Percentiles rank a stretch among this genome's conserved stretches.
Conservation (phyloP, 257 asterid species). For the Solanum rostratum region DNA sequence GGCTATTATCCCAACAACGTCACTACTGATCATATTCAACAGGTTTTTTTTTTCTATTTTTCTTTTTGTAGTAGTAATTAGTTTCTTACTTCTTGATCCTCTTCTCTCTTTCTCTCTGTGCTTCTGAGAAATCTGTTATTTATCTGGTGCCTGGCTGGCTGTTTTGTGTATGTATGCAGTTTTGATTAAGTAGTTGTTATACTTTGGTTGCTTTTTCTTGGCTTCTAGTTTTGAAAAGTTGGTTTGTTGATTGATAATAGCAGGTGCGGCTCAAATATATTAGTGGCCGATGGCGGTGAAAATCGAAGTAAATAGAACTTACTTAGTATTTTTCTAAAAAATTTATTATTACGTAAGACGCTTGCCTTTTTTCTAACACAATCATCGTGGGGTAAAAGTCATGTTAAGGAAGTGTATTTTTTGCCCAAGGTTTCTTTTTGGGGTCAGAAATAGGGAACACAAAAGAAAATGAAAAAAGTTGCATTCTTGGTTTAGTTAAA, state of each 20-base stretch:
- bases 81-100: neutral
- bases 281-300: too few relatives aligned
- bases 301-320: too few relatives aligned
- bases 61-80: neutral
- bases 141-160: neutral
- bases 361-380: too few relatives aligned
- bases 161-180: neutral
- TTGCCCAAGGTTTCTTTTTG: too few relatives aligned
- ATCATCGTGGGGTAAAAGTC: too few relatives aligned
- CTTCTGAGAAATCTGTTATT: neutral
- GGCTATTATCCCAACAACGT: constrained; percentile 90
- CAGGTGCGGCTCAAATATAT: too few relatives aligned
- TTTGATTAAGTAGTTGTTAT: neutral
- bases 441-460: too few relatives aligned
- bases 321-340: too few relatives aligned
- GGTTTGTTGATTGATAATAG: neutral
- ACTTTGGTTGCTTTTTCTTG: neutral
- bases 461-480: neutral
- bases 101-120: neutral
- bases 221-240: neutral
- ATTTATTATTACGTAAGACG: too few relatives aligned
- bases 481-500: neutral
- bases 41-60: constrained; percentile 28
- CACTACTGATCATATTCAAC: constrained; percentile 99
- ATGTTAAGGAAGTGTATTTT: neutral